These are phyloP conservation scores for Wickerhamiella kurtzmanii DNA, from an alignment of 805 yeast genomes.

Conservation along the genomic window DNA sequence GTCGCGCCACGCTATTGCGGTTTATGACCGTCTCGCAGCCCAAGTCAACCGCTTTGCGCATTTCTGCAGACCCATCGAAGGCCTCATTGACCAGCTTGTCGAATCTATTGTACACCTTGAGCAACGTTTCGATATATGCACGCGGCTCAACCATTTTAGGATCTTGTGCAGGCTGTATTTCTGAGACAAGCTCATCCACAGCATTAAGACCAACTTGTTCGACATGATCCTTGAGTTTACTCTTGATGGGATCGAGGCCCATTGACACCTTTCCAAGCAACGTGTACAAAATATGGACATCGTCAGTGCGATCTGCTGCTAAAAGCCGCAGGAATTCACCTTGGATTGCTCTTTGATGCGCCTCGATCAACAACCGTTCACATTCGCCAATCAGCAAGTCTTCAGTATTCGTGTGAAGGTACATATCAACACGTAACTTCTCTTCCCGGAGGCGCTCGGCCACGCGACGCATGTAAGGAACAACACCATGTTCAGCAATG, in stretches of 20 bases:
- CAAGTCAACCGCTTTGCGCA: conserved; percentile 75
- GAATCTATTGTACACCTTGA: conserved; percentile 56
- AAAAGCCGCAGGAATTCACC: conserved; percentile 63
- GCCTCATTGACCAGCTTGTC: conserved; percentile 49
- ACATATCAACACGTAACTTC: conserved; percentile 58
- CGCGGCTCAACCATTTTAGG: conserved; percentile 66
- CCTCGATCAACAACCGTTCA: conserved; percentile 61
- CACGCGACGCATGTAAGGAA: conserved; percentile 81
- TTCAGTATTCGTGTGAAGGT: conserved; percentile 76
- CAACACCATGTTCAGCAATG: conserved; percentile 62
- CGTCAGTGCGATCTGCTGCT: conserved; percentile 55
- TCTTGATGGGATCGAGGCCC: conserved; percentile 67
- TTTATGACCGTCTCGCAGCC: conserved; percentile 83
- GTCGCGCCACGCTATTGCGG: conserved; percentile 58
- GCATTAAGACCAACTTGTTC: conserved; percentile 48
- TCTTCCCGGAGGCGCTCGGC: conserved; percentile 75
- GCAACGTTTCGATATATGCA: conserved; percentile 62
- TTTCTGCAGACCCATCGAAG: conserved; percentile 59
- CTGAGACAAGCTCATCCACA: conserved; percentile 41
- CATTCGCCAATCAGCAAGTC: conserved; percentile 61
- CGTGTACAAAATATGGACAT: conserved; percentile 64
- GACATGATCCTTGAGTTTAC: conserved; percentile 58
- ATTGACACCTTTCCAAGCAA: conserved; percentile 65
- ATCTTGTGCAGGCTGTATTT: conserved; percentile 24
- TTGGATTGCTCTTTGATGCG: conserved; percentile 64